A percentile compares a stretch with the other conserved stretches of the same genome.
phyloP scores from a whole-genome alignment of 495 filamentous ascomycete genomes.

The Xylaria telfairii region DNA sequence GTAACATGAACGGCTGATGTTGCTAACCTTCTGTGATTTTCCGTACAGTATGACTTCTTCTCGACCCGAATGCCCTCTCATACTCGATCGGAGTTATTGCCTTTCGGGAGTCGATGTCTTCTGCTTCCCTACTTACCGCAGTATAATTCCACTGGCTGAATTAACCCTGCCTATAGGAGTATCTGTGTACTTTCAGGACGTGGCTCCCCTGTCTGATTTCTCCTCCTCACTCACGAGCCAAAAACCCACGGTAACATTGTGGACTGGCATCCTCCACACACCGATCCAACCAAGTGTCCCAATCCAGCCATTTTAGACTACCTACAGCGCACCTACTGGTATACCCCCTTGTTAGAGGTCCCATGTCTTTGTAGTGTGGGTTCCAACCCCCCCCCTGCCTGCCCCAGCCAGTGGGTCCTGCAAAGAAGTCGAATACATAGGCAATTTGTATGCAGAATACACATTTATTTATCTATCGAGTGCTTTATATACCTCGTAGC shows the following conservation, averaged over 20 bases:
- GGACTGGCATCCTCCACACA: constrained; percentile 28
- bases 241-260: constrained; percentile 29
- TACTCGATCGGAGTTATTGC: constrained; percentile 16
- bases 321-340: constrained; percentile 17
- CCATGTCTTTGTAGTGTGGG: no score
- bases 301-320: constrained; percentile 26
- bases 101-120: constrained; percentile 14
- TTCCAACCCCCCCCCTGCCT: no score
- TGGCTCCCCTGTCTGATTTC: constrained; percentile 15
- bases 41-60: not conserved
- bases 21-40: not conserved
- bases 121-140: constrained; percentile 14
- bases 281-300: constrained; percentile 23
- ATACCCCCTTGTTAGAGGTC: no score
- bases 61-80: not conserved
- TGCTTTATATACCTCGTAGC: no score
- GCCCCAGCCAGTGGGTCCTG: no score
- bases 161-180: constrained; percentile 27
- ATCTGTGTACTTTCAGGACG: constrained; percentile 8
- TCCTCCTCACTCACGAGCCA: constrained; percentile 15
- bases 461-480: no score
- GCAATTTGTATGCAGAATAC: no score
- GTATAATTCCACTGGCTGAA: constrained; percentile 15
- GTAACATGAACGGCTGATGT: not conserved
- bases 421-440: no score